A percentile compares a stretch with the other conserved stretches of the same genome.
These are phyloP conservation scores for Alternaria sp. DNA, from an alignment of 2,329 filamentous ascomycete genomes.

Conservation along the genomic window DNA sequence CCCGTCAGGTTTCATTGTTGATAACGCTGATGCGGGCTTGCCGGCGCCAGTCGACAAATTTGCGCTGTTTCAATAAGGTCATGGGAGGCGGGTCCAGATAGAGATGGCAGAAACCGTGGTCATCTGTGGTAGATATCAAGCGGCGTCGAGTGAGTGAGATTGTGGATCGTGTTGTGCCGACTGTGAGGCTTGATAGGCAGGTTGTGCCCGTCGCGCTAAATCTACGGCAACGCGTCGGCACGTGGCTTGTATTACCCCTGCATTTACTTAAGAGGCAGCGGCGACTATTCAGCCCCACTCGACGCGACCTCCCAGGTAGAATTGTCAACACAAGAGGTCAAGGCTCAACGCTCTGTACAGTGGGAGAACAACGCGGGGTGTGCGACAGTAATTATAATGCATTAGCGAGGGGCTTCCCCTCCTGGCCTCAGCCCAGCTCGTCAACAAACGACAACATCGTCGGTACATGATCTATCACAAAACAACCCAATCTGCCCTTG, in stretches of 20 bases:
- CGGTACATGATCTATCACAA: slow-evolving; percentile 7
- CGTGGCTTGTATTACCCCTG: slow-evolving; percentile 8
- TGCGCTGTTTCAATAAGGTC: not conserved
- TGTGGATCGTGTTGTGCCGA: not conserved
- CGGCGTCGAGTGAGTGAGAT: not conserved
- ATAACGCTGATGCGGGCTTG: not conserved
- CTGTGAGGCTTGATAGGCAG: not conserved
- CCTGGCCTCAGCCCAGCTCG: not conserved
- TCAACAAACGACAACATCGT: not conserved
- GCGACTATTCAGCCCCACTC: not conserved
- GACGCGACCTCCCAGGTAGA: not conserved
- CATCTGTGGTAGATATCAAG: not conserved
- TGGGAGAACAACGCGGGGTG: not conserved
- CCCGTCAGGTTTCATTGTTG: slow-evolving; percentile 7
- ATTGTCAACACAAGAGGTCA: not conserved
- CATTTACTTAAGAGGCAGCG: not conserved
- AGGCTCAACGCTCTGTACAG: not conserved
- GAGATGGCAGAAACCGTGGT: not conserved
- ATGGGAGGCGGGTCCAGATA: not conserved
- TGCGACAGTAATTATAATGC: slow-evolving; percentile 4
- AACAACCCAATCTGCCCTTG: slow-evolving; percentile 8
- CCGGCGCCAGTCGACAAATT: not conserved
- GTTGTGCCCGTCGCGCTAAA: slow-evolving; percentile 3
- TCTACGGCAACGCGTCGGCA: slow-evolving; percentile 8
- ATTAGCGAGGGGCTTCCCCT: slow-evolving; percentile 1